Base-by-base conservation (phyloP, 2,329 filamentous ascomycete genomes). In the Verticillium zaregamsianum region DNA sequence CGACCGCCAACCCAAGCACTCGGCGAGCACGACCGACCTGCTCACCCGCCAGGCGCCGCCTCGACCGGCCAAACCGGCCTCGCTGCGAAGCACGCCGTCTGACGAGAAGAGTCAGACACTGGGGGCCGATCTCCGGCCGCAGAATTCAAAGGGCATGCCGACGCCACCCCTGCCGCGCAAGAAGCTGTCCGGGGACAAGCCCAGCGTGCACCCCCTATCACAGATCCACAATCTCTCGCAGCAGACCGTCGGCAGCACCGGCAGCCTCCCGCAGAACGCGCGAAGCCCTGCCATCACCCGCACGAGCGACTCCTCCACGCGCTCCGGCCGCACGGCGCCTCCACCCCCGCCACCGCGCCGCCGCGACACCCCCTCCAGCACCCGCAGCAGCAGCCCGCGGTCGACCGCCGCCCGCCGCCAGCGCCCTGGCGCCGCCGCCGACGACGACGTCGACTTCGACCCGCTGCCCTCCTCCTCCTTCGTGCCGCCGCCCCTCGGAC, bases 1-100 rank as follows among this genome's bases (percentile, higher is more conserved):
- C 33, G 69, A 67, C 55, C 64, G 65, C 12, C 68, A 62, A 32
- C 58, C 66, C 14, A 62, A 56, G 5, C 66, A 66, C 52, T 61
- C 33, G 28, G 62, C 65, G 59, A 75, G 69, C 65, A 66, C 73
- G 45, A 59, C 68, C 3, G 74, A 77, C 45, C 65, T 73, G 9
- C 68, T 70, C 1, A 64, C 65, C 17, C 71, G 73, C 39, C 71
- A 72, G 55, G 59, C 61, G 14, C 61, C 66, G 0, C 85, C 84
- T 9, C 80, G 82, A 14, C 87, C 87, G 0, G 74, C 73, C 4
- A 90, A 90, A 69, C 87, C 87, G 0, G 70, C 76, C 0, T 79
- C 85, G 1, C 72, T 90, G 31, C 77, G 84, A 62, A 79, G 83
- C 65, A 65, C 72, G 3, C 73, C 75, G 0, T 78, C 79, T 1